A percentile compares a stretch with the other conserved stretches of the same genome.
phyloP scores from a whole-genome alignment of 768 basidiomycete genomes.

The Polyporus arcularius region DNA sequence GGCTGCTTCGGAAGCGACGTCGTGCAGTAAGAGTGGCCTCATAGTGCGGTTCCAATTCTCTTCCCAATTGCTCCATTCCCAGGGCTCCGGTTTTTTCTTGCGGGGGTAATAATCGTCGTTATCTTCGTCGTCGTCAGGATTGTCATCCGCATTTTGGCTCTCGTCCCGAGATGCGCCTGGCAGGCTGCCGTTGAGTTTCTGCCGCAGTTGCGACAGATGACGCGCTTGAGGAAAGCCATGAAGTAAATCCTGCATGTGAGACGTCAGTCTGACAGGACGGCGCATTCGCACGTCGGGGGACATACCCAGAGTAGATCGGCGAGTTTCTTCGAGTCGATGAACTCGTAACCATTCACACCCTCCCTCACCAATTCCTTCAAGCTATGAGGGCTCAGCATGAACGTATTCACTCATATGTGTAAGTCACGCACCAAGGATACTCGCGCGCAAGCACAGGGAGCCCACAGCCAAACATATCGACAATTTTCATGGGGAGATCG shows the following conservation, averaged over 20 bases:
- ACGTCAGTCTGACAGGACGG: not conserved
- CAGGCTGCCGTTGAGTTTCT: too few species aligned
- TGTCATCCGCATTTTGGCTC: too few species aligned
- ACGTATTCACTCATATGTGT: not conserved
- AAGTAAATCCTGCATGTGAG: conserved; percentile 51
- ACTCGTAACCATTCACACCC: conserved; percentile 81
- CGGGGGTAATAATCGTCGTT: not conserved
- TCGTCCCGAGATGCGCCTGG: too few species aligned
- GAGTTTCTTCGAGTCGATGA: conserved; percentile 65
- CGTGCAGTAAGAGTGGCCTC: conserved; percentile 51
- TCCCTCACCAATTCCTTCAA: conserved; percentile 85
- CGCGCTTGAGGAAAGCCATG: conserved; percentile 54
- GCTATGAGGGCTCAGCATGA: conserved; percentile 41
- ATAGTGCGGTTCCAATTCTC: conserved; percentile 81
- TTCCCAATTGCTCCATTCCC: conserved; percentile 78
- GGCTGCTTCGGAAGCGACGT: conserved; percentile 22
- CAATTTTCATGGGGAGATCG: conserved; percentile 98
- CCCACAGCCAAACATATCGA: conserved; percentile 98
- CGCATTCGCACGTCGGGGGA: conserved; percentile 8
- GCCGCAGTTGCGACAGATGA: not conserved
- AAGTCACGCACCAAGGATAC: conserved; percentile 72
- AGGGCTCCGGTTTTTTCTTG: conserved; percentile 26
- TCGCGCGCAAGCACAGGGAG: conserved; percentile 90
- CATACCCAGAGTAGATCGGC: conserved; percentile 71
- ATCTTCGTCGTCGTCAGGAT: not conserved